These are phyloP conservation scores for Saturnispora sanitii DNA, from an alignment of 805 yeast species.

Conservation along the genomic window DNA sequence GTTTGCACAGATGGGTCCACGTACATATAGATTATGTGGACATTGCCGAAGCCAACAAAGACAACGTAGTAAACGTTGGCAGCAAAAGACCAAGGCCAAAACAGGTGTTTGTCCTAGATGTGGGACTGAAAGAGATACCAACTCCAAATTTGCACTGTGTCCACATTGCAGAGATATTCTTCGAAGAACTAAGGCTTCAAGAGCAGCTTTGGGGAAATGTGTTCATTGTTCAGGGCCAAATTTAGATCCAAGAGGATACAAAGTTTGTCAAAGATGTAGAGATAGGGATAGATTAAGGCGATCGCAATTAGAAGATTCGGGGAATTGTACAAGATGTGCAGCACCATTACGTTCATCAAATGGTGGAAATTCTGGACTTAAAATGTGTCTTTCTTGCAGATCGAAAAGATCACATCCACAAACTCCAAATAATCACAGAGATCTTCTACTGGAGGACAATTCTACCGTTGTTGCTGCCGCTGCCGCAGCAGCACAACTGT, in stretches of 20 bases:
- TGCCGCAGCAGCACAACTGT: background rate
- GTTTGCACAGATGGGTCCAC: conserved; percentile 39
- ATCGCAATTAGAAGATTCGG: conserved; percentile 43
- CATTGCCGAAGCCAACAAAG: conserved; percentile 59
- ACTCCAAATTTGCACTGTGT: conserved; percentile 43
- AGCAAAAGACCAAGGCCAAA: conserved; percentile 46
- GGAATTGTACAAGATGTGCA: conserved; percentile 59
- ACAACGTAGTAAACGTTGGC: conserved; percentile 57
- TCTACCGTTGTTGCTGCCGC: background rate
- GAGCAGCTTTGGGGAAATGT: conserved; percentile 57
- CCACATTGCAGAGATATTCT: conserved; percentile 48
- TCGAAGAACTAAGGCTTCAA: conserved; percentile 43
- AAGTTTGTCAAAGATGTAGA: conserved; percentile 59
- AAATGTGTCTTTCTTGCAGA: conserved; percentile 48
- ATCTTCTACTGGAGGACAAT: background rate
- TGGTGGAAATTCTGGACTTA: conserved; percentile 40
- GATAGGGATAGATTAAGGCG: conserved; percentile 51
- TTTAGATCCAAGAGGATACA: conserved; percentile 35
- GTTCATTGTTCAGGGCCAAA: conserved; percentile 60
- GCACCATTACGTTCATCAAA: conserved; percentile 37
- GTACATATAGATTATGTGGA: conserved; percentile 45
- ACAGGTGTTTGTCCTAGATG: conserved; percentile 58
- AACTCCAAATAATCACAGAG: background rate
- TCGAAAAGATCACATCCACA: conserved; percentile 35
- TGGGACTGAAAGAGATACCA: conserved; percentile 41